phyloP scores from a whole-genome alignment of 1,284 basidiomycete genomes.

The Rugosomyces carneus region DNA sequence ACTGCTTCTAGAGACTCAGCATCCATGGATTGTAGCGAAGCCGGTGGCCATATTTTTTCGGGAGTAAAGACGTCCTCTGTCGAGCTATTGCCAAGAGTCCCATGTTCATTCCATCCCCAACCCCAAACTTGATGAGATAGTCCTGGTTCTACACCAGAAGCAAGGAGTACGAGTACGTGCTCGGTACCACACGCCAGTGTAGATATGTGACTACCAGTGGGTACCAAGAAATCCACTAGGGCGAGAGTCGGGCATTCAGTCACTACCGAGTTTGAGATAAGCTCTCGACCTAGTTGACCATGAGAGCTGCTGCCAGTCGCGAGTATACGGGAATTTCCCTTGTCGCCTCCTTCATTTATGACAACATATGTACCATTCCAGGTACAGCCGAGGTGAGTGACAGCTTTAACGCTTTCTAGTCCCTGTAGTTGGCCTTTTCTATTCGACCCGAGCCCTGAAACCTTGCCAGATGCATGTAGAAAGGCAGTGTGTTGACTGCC shows the following conservation, averaged over 20 bases:
- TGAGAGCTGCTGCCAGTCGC: constrained; percentile 63
- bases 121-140: constrained; percentile 51
- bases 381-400: constrained; percentile 52
- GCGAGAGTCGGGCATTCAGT: constrained; percentile 8
- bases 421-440: constrained; percentile 60
- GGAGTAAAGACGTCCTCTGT: constrained; percentile 48
- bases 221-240: constrained; percentile 34
- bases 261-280: background rate
- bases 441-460: constrained; percentile 59
- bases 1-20: constrained; percentile 18
- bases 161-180: constrained; percentile 56
- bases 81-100: constrained; percentile 72
- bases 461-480: constrained; percentile 40
- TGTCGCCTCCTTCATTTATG: constrained; percentile 14
- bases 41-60: constrained; percentile 43
- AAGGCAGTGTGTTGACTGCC: constrained; percentile 72
- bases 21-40: background rate
- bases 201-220: constrained; percentile 14
- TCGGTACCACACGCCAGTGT: constrained; percentile 67
- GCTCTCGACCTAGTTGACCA: constrained; percentile 60
- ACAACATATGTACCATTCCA: constrained; percentile 80
- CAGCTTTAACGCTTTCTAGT: constrained; percentile 25
- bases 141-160: constrained; percentile 4
- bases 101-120: constrained; percentile 97
- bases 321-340: constrained; percentile 25